These are phyloP conservation scores for Dothidotthia symphoricarpi DNA, from an alignment of 2,329 filamentous ascomycete genomes.

Conservation along the genomic window DNA sequence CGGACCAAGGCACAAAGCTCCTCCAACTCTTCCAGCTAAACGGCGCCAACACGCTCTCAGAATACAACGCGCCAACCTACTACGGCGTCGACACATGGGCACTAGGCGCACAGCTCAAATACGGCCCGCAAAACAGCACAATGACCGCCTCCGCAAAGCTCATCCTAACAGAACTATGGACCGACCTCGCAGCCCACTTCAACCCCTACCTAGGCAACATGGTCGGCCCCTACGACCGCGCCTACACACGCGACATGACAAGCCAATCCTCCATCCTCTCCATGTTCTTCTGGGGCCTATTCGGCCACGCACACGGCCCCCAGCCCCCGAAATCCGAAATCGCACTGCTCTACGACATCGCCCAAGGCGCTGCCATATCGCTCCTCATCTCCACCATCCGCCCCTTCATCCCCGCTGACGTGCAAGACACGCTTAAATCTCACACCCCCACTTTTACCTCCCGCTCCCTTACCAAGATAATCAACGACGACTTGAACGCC, in stretches of 20 bases:
- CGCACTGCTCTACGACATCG: slow-evolving; percentile 7
- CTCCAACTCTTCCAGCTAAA: slow-evolving; percentile 27
- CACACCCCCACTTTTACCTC: slow-evolving; percentile 1
- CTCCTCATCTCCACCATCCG: slow-evolving; percentile 6
- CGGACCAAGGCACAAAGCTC: slow-evolving; percentile 34
- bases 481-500: slow-evolving; percentile 25
- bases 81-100: slow-evolving; percentile 47
- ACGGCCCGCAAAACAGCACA: slow-evolving; percentile 32
- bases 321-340: slow-evolving; percentile 6
- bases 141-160: slow-evolving; percentile 17
- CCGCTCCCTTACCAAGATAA: slow-evolving; percentile 4
- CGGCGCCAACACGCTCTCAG: slow-evolving; percentile 32
- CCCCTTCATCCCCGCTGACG: not conserved
- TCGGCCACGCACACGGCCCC: slow-evolving; percentile 6
- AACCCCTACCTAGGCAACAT: slow-evolving; percentile 40
- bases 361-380: slow-evolving; percentile 6
- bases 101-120: slow-evolving; percentile 42
- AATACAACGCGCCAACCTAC: slow-evolving; percentile 46
- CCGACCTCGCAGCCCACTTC: slow-evolving; percentile 40
- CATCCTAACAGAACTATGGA: slow-evolving; percentile 33
- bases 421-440: slow-evolving; percentile 2
- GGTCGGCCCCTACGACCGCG: slow-evolving; percentile 41
- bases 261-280: slow-evolving; percentile 7
- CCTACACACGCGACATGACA: slow-evolving; percentile 41
- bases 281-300: slow-evolving; percentile 12